Evolutionary conservation across 2,329 filamentous ascomycete genomes (phyloP), one percentile per base, ranked within the genome.

Genomic region (Hymenoscyphus albidus): DNA sequence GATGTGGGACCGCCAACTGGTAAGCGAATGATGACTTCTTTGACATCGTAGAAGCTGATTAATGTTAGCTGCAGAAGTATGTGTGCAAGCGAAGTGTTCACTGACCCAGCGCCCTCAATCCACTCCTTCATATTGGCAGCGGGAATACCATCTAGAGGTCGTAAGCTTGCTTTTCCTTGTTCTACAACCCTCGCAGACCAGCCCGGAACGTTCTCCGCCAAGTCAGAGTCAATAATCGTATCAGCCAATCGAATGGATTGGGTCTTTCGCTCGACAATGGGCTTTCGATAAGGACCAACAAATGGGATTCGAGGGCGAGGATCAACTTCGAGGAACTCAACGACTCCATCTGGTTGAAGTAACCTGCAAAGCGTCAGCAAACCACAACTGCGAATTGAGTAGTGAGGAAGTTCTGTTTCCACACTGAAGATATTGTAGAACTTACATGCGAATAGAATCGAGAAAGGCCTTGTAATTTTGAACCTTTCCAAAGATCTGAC

Each of bases 241-340:
- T 73, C 71, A 13, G 61, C 60, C 31, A 74, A 70, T 18, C 69
- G 67, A 31, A 64, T 62, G 22, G 69, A 22, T 39, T 54, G 14
- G 44, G 71, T 74, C 38, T 66, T 70, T 22, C 68, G 65, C 9
- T 16, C 69, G 38, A 40, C 64, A 55, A 7, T 40, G 61, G 3
- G 59, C 22, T 55, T 58, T 48, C 7, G 61, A 55, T 18, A 58
- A 56, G 51, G 63, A 16, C 63, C 63, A 12, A 54, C 42, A 32
- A 58, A 58, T 14, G 61, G 44, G 3, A 60, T 63, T 32, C 73
- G 69, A 18, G 73, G 73, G 59, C 73, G 64, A 22, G 71, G 69
- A 60, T 75, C 73, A 39, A 74, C 63, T 60, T 75, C 73, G 4
- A 73, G 59, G 38, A 75, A 74, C 61, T 75, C 73, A 18, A 75